phyloP scores from a whole-genome alignment of 2,329 filamentous ascomycete species.

The Truncatella angustata region DNA sequence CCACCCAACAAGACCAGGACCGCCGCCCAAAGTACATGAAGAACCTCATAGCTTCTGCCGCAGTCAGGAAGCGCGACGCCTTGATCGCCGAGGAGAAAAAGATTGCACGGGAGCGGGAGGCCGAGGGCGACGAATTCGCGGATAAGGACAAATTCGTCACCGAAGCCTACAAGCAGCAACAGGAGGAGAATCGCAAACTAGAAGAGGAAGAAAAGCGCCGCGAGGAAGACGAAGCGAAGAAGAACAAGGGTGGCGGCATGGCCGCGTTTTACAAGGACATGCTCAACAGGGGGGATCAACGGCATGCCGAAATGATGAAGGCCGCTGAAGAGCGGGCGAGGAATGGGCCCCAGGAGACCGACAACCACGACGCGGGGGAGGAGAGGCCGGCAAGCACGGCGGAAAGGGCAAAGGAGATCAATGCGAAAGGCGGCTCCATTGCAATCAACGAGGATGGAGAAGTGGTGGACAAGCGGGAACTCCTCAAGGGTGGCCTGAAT shows the following conservation, averaged over 20 bases:
- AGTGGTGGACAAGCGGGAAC: conserved; percentile 79
- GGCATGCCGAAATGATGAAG: conserved; percentile 67
- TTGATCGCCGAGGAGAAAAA: conserved; percentile 78
- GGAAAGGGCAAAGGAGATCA: conserved; percentile 66
- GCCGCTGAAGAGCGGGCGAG: conserved; percentile 59
- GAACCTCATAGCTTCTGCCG: conserved; percentile 69
- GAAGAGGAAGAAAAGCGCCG: conserved; percentile 69
- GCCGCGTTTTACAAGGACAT: conserved; percentile 75
- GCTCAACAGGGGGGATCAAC: conserved; percentile 67
- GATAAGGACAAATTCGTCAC: conserved; percentile 88
- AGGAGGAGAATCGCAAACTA: conserved; percentile 68
- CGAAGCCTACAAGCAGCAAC: conserved; percentile 76
- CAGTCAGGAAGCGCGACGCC: conserved; percentile 74
- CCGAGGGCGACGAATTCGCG: conserved; percentile 76
- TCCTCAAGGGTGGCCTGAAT: conserved; percentile 75
- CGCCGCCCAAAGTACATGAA: conserved; percentile 77
- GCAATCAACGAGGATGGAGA: conserved; percentile 79
- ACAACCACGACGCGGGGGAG: conserved; percentile 34
- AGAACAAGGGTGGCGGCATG: conserved; percentile 69
- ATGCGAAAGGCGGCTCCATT: conserved; percentile 59
- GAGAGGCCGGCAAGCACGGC: conserved; percentile 54
- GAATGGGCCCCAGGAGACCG: conserved; percentile 31
- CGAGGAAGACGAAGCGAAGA: conserved; percentile 64
- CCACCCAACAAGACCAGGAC: conserved; percentile 49
- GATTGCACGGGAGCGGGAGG: conserved; percentile 73